Conservation (phyloP, 1,284 basidiomycete genomes). For the Tremellales sp. region DNA sequence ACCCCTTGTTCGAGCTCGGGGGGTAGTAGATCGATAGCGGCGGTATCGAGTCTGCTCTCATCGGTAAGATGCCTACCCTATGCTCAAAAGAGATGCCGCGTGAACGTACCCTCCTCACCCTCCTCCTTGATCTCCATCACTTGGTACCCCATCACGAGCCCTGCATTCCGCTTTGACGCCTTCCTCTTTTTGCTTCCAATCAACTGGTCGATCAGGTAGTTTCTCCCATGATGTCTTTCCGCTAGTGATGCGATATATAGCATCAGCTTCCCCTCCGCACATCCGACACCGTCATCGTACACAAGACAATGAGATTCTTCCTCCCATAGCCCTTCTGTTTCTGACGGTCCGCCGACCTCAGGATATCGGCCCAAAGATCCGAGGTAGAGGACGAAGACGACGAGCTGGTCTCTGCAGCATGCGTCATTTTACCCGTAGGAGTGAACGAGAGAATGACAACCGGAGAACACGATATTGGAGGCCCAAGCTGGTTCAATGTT, state of each 20-base stretch:
- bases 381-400: background rate
- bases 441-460: no score
- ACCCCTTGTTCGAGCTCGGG: constrained; percentile 69
- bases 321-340: constrained; percentile 66
- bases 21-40: constrained; percentile 84
- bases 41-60: constrained; percentile 66
- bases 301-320: constrained; percentile 77
- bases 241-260: constrained; percentile 67
- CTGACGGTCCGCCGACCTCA: constrained; percentile 79
- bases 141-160: constrained; percentile 82
- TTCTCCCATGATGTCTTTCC: constrained; percentile 46
- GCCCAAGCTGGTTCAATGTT: no score
- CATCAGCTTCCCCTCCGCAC: constrained; percentile 67
- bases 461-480: no score
- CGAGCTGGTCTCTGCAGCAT: background rate
- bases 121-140: constrained; percentile 81
- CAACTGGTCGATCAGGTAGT: constrained; percentile 17
- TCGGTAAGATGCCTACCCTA: background rate
- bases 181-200: constrained; percentile 35
- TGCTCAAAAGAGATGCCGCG: constrained; percentile 13
- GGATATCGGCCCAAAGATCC: constrained; percentile 85
- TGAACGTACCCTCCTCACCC: constrained; percentile 74
- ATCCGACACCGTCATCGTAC: constrained; percentile 59
- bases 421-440: no score
- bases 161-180: constrained; percentile 41